These are phyloP conservation scores for Mycosarcoma mackinlayi DNA, from an alignment of 1,284 basidiomycete genomes.

Conservation along the genomic window DNA sequence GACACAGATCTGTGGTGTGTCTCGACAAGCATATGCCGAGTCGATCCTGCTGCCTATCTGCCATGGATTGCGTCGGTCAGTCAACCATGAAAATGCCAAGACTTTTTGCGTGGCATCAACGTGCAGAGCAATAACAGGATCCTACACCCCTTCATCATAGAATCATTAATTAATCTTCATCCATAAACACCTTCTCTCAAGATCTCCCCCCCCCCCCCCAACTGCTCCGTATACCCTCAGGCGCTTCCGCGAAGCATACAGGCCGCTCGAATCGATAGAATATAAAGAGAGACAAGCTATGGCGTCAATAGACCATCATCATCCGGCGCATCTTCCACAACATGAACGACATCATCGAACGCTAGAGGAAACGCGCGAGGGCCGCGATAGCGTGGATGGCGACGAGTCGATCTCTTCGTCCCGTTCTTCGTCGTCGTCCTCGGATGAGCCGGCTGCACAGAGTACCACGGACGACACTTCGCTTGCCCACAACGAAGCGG, in stretches of 20 bases:
- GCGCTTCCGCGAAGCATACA: no score
- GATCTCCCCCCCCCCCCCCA: no score
- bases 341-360: slow-evolving; percentile 24
- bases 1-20: not conserved
- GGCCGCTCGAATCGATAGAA: no score
- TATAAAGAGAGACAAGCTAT: not conserved
- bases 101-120: no score
- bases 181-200: no score
- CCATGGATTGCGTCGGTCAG: not conserved
- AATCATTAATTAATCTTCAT: no score
- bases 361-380: slow-evolving; percentile 11
- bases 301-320: slow-evolving; percentile 10
- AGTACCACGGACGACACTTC: not conserved
- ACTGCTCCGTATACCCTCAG: no score
- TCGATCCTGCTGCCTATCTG: not conserved
- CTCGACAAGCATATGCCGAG: slow-evolving; percentile 5
- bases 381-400: slow-evolving; percentile 6
- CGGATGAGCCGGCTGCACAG: slow-evolving; percentile 1
- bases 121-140: no score
- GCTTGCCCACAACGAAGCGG: slow-evolving; percentile 3
- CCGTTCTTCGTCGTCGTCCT: slow-evolving; percentile 11
- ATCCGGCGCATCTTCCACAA: slow-evolving; percentile 1
- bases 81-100: slow-evolving; percentile 2
- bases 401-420: slow-evolving; percentile 22
- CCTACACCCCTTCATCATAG: no score